Conservation (phyloP, 441 rosid species). For the Theobroma grandiflorum region DNA sequence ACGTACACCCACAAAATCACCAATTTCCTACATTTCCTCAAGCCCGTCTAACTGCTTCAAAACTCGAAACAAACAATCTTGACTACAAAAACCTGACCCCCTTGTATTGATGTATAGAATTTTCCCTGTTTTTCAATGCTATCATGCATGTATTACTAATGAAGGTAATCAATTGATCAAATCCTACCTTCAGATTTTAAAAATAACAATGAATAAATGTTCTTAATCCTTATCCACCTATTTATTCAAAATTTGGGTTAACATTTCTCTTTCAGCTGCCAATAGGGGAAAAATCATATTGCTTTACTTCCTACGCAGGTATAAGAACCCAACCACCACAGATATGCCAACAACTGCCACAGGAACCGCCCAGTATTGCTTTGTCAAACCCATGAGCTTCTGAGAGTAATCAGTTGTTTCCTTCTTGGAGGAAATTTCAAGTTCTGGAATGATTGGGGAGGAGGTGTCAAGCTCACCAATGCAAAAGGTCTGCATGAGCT, state of each 20-base stretch:
- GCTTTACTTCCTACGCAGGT: slow-evolving; percentile 65
- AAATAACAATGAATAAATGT: background rate
- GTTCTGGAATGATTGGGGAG: slow-evolving; percentile 63
- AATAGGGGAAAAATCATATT: slow-evolving; percentile 2
- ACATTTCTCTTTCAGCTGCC: slow-evolving; percentile 16
- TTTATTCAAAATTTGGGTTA: slow-evolving; percentile 20
- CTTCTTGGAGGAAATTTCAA: slow-evolving; percentile 60
- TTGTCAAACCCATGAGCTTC: slow-evolving; percentile 61
- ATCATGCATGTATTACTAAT: background rate
- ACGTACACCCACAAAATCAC: background rate
- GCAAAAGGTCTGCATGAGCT: slow-evolving; percentile 67
- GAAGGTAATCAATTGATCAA: slow-evolving; percentile 2
- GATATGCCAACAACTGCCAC: slow-evolving; percentile 66
- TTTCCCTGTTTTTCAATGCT: slow-evolving; percentile 14
- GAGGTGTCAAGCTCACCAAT: slow-evolving; percentile 79
- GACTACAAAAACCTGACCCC: background rate
- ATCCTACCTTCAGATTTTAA: background rate
- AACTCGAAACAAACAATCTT: background rate
- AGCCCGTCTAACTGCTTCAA: background rate
- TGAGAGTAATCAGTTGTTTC: slow-evolving; percentile 35
- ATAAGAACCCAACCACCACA: slow-evolving; percentile 62
- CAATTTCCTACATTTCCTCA: background rate
- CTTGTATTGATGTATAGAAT: background rate
- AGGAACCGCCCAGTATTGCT: slow-evolving; percentile 77
- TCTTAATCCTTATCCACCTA: slow-evolving; percentile 5